Evolutionary conservation across 768 basidiomycete genomes (phyloP), one percentile per base, ranked within the genome.

Genomic region (Pleurotus citrinopileatus): DNA sequence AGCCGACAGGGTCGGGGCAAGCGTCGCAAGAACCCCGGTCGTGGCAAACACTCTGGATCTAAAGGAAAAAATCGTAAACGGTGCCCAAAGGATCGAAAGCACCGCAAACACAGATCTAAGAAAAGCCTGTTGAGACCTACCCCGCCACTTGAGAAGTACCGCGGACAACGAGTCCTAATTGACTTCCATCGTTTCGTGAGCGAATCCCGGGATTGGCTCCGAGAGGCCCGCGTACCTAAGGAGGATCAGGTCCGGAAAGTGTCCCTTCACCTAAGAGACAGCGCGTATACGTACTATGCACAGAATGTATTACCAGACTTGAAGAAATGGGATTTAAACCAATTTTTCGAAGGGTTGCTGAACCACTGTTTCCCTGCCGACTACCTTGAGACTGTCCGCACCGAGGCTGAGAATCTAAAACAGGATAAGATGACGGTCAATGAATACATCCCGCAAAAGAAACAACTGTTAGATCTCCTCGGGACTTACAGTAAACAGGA

Each of bases 321-420:
- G 0, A 54, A 63, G 1, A 29, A 60, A 0, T 75, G 71, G 70
- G 55, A 25, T 0, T 29, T 74, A 0, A 27, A 56, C 7, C 22
- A 60, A 0, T 73, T 74, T 52, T 73, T 71, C 48, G 13, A 50
- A 2, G 65, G 61, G 27, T n/a, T 75, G 17, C 73, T 70, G 47
- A 60, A 73, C n/a, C 67, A 70, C 22, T 72, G 73, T 25, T 75
- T 74, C 58, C 70, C 72, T 0, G 38, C 63, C 0, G 59, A 70
- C 28, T 72, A 27, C 7, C 13, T 47, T 4, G 23, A 47, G 2
- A 15, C 13, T 13, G 22, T 47, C 12, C 38, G 61, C 0, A 53
- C 63, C 4, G 64, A 66, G 15, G 56, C 76, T 0, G 42, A 60
- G 0, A 25, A 40, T 0, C 57, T 53, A 3, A 46, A 38, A 1